These are phyloP conservation scores for Rhizopogon sp. DNA, from an alignment of 768 basidiomycete species.

Conservation along the genomic window DNA sequence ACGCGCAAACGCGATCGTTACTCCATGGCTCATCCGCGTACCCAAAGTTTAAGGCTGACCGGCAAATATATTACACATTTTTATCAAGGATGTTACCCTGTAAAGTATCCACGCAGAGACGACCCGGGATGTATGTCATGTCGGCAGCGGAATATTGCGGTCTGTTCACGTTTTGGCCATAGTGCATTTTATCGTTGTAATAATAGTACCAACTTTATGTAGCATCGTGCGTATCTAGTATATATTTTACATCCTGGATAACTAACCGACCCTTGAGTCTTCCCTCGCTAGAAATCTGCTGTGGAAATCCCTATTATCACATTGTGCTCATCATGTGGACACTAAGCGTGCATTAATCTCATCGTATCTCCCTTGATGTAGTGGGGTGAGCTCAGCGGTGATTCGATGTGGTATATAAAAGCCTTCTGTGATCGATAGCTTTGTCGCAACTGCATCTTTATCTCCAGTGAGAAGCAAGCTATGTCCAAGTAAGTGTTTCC, in stretches of 20 bases:
- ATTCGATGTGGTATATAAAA: background rate
- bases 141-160: too few species aligned
- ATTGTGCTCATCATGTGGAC: background rate
- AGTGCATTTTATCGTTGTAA: too few species aligned
- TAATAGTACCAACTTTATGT: too few species aligned
- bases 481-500: background rate
- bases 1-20: slow-evolving; percentile 42
- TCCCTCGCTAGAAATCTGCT: too few species aligned
- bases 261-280: too few species aligned
- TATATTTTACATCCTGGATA: too few species aligned
- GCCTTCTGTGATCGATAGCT: background rate
- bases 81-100: too few species aligned
- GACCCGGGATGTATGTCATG: too few species aligned
- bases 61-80: too few species aligned
- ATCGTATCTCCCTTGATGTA: background rate
- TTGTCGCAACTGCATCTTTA: background rate
- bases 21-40: slow-evolving; percentile 48
- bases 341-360: background rate
- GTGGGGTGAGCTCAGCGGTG: background rate
- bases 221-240: too few species aligned
- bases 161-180: too few species aligned
- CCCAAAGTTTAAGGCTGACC: slow-evolving; percentile 30
- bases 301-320: too few species aligned
- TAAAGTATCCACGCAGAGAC: background rate
- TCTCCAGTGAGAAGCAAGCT: background rate